Percentiles rank a stretch among this genome's conserved stretches.
phyloP scores from a whole-genome alignment of 495 filamentous ascomycete species.

The Oleoguttula mirabilis region DNA sequence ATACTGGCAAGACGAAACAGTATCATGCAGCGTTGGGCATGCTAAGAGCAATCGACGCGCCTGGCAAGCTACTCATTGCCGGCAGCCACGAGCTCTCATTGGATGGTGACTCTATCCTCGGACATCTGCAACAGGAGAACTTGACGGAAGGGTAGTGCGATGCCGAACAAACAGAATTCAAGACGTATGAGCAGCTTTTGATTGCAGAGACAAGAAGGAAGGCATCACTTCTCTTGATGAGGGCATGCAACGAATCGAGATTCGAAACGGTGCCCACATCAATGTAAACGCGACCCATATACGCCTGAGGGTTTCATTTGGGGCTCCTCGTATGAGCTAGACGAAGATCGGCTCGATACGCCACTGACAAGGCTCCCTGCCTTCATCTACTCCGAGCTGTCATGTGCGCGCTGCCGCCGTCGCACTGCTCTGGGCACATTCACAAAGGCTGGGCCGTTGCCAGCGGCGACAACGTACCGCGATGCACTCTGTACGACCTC shows the following conservation, averaged over 20 bases:
- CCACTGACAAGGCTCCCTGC: constrained; percentile 29
- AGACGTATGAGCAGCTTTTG: constrained; percentile 5
- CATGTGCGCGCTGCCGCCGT: constrained; percentile 38
- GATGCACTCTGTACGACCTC: not conserved
- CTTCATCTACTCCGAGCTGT: constrained; percentile 44
- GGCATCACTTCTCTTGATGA: constrained; percentile 59
- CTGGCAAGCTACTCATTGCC: constrained; percentile 66
- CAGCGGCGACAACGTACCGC: constrained; percentile 38
- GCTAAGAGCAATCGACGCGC: constrained; percentile 44
- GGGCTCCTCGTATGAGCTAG: constrained; percentile 51
- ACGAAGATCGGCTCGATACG: constrained; percentile 44
- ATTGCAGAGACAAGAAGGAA: constrained; percentile 29
- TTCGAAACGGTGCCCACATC: constrained; percentile 47
- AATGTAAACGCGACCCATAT: constrained; percentile 59
- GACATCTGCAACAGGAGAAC: constrained; percentile 1
- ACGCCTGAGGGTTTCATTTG: constrained; percentile 47
- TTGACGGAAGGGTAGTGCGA: not conserved
- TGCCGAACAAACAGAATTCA: not conserved
- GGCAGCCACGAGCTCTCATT: constrained; percentile 72
- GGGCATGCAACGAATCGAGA: constrained; percentile 42
- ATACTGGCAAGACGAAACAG: constrained; percentile 44
- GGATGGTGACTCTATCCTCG: constrained; percentile 33
- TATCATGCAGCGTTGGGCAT: constrained; percentile 42
- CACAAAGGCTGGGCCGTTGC: constrained; percentile 71
- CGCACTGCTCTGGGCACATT: constrained; percentile 68